Conservation (phyloP, 805 yeast genomes). For the Cyberlindnera mycetangii region DNA sequence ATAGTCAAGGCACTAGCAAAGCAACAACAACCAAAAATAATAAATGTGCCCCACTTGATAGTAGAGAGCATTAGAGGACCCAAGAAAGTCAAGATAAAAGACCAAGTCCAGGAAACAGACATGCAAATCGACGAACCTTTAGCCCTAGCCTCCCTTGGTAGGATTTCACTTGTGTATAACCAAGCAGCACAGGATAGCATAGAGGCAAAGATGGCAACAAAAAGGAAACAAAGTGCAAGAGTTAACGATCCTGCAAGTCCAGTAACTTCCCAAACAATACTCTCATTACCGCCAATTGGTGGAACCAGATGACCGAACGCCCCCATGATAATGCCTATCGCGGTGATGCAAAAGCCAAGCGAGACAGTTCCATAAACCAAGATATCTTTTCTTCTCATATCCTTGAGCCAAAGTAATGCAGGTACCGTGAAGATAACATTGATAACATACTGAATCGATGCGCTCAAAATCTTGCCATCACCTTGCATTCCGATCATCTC, state of each 20-base stretch:
- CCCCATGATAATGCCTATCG: constrained; percentile 37
- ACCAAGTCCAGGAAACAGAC: constrained; percentile 43
- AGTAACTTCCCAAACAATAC: constrained; percentile 34
- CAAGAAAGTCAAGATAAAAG: constrained; percentile 35
- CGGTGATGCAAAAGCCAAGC: constrained; percentile 34
- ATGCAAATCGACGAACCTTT: constrained; percentile 46
- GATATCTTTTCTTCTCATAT: constrained; percentile 44
- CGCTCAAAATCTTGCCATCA: constrained; percentile 31
- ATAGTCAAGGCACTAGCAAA: constrained; percentile 32
- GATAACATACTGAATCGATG: constrained; percentile 39
- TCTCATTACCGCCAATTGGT: constrained; percentile 33
- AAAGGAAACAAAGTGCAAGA: constrained; percentile 42
- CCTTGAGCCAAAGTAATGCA: constrained; percentile 43
- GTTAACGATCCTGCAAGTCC: constrained; percentile 40
- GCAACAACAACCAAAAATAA: constrained; percentile 35
- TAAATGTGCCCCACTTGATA: constrained; percentile 40
- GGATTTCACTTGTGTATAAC: constrained; percentile 49
- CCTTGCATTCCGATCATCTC: constrained; percentile 44
- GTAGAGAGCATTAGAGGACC: constrained; percentile 38
- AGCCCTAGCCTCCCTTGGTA: constrained; percentile 42
- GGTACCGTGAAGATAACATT: constrained; percentile 40
- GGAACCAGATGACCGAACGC: constrained; percentile 33
- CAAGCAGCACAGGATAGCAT: constrained; percentile 46
- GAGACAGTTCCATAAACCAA: constrained; percentile 41
- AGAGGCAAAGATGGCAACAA: constrained; percentile 45